A percentile compares a stretch with the other conserved stretches of the same genome.
Conservation (phyloP, 2,329 filamentous ascomycete genomes). For the Dryadomyces sulphureus region DNA sequence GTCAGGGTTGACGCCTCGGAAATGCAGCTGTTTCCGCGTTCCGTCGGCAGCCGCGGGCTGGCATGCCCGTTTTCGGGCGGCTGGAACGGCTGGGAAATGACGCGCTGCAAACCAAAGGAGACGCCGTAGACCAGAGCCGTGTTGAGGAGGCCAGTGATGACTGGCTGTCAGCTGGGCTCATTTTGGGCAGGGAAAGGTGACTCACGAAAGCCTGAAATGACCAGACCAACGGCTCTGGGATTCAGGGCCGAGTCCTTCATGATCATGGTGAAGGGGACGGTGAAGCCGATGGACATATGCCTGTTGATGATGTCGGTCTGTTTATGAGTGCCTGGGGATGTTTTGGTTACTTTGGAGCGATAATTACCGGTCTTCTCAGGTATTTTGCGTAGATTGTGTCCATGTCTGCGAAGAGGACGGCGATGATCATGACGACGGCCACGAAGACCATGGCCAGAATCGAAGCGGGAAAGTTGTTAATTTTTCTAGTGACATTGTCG, state of each 20-base stretch:
- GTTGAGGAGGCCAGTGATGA: constrained; percentile 18
- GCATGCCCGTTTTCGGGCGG: neutral
- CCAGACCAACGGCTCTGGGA: constrained; percentile 21
- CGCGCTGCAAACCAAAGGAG: constrained; percentile 14
- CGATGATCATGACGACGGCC: constrained; percentile 20
- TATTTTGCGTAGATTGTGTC: constrained; percentile 15
- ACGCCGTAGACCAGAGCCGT: constrained; percentile 15
- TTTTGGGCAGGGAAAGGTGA: neutral
- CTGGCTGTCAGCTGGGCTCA: constrained; percentile 13
- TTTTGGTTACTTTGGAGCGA: too few species aligned
- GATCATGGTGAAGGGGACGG: constrained; percentile 32
- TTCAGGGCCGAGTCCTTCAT: constrained; percentile 19
- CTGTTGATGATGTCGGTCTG: constrained; percentile 35
- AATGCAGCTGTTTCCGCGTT: too few species aligned
- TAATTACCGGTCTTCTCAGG: constrained; percentile 10
- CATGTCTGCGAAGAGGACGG: constrained; percentile 11
- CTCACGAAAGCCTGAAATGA: constrained; percentile 30
- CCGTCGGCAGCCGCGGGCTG: too few species aligned
- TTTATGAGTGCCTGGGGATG: neutral
- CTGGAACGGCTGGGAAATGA: neutral
- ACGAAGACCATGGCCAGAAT: constrained; percentile 31
- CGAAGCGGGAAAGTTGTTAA: constrained; percentile 28
- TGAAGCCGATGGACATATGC: constrained; percentile 35
- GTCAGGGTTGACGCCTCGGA: too few species aligned
- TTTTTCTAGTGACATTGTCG: constrained; percentile 19